Base-by-base conservation (phyloP, 352 stramenopile species). In the Phytophthora pinifolia region DNA sequence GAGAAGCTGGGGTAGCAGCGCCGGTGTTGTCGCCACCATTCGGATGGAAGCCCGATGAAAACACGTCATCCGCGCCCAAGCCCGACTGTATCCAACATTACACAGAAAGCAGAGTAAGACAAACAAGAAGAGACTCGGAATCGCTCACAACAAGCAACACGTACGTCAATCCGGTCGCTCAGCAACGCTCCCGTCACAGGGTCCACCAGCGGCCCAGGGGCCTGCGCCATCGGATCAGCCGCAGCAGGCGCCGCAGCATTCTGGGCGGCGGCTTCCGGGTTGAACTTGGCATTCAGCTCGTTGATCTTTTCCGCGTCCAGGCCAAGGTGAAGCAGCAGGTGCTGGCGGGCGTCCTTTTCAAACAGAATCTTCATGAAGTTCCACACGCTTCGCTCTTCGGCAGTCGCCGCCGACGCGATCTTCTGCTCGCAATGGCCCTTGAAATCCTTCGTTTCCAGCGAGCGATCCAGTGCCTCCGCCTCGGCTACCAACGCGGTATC, bases 301-400 rank as follows among this genome's bases (percentile, higher is more conserved):
- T 89, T 92, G 73, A 98, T 98, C 31, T 84, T 85, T 54, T 96
- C 85, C 0, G 92, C 86, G 59, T 98, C 86, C 52, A 98, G 91
- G n/a, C 96, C 96, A 27, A 99, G 67, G 64, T 98, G 94, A 45
- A 92, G 78, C 43, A 99, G 78, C 46, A 99, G 66, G 54, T 98
- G 78, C 74, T 98, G 90, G 20, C 94, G 80, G 4, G 96, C 93
- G 72, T 98, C 96, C 41, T 92, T 89, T 54, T 97, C 92, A 67
- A 99, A 99, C 3, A 97, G 56, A 46, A 96, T 93, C 71, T 97
- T 96, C 88, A 97, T 97, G 51, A 97, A 96, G 51, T 72, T 91
- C 88, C 88, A 97, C 22, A 94, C 72, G 42, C 85, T 93, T 22
- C 79, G 70, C 58, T 96, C 86, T 22, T 88, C 65, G 17, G 84